Base-by-base conservation (phyloP, 1,139 yeast genomes). In the Maudiozyma humilis region DNA sequence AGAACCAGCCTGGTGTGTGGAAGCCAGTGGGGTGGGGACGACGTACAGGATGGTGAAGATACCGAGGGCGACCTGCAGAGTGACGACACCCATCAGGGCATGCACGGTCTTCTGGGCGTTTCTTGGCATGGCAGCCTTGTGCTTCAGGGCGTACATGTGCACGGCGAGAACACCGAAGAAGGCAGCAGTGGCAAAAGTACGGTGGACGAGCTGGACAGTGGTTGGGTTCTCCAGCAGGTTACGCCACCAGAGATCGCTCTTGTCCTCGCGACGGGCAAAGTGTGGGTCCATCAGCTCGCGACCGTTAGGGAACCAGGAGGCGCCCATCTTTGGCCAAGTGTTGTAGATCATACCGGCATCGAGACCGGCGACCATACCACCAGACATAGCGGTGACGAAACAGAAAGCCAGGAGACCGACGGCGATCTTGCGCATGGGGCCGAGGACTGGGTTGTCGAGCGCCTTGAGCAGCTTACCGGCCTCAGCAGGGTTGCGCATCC, bases 1-100 rank as follows among this genome's bases (percentile, higher is more conserved):
- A 0, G 97, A 95, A 51, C 98, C 97, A 13, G 96, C 96, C 69
- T 93, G 99, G 63, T 93, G 99, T 6, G 89, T 77, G 7, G 97
- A 94, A 1, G 96, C 99, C 41, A 91, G 67, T 15, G 95, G 85
- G 34, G 86, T 80, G 32, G 99, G 99, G 15, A 91, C 98, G 50
- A 88, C 72, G 63, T 87, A 89, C 35, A 89, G 65, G 57, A 93
- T 73, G 0, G 98, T 91, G 34, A 79, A 68, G 44, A 89, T 85
- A 45, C 99, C 99, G 41, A 93, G 70, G 0, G 85, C 68, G 2
- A 83, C 95, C 66, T 93, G 99, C 25, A 84, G 57, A 1, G 87
- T 68, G 4, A 78, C 96, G 47, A 89, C 68, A 2, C 95, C 95
- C 83, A 88, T 78, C 46, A 83, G 75, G 2, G 73, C 71, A 53